phyloP scores from a whole-genome alignment of 2,329 filamentous ascomycete genomes.

The Endocalyx cinctus region DNA sequence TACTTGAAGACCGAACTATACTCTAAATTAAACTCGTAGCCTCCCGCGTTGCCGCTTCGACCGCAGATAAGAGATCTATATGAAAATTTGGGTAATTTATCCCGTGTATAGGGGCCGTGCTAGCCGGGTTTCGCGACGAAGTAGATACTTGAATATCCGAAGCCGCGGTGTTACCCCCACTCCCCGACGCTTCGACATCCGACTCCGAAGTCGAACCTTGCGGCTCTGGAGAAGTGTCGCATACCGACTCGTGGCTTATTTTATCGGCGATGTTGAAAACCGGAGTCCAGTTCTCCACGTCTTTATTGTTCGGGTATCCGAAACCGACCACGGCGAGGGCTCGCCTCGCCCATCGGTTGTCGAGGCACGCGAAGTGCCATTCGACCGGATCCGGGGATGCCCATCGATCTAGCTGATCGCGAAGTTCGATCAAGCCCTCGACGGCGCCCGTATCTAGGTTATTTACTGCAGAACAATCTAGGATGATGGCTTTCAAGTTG shows the following conservation, averaged over 20 bases:
- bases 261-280: slow-evolving; percentile 16
- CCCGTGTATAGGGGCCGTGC: slow-evolving; percentile 28
- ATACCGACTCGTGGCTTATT: too few species aligned
- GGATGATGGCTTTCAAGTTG: slow-evolving; percentile 47
- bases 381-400: slow-evolving; percentile 43
- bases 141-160: too few species aligned
- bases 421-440: slow-evolving; percentile 52
- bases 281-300: slow-evolving; percentile 8
- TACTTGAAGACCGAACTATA: too few species aligned
- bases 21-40: too few species aligned
- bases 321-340: slow-evolving; percentile 54
- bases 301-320: slow-evolving; percentile 33
- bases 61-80: slow-evolving; percentile 38
- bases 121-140: slow-evolving; percentile 1
- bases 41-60: slow-evolving; percentile 18
- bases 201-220: not conserved
- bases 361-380: slow-evolving; percentile 51
- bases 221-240: slow-evolving; percentile 1
- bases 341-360: slow-evolving; percentile 53
- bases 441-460: slow-evolving; percentile 54
- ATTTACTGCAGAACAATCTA: slow-evolving; percentile 55
- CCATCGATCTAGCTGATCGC: slow-evolving; percentile 50
- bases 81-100: slow-evolving; percentile 46
- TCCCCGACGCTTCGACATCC: not conserved
- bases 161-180: not conserved